Evolutionary conservation across 352 stramenopile genomes (phyloP).

Genomic region (Phytophthora pseudosyringae): DNA sequence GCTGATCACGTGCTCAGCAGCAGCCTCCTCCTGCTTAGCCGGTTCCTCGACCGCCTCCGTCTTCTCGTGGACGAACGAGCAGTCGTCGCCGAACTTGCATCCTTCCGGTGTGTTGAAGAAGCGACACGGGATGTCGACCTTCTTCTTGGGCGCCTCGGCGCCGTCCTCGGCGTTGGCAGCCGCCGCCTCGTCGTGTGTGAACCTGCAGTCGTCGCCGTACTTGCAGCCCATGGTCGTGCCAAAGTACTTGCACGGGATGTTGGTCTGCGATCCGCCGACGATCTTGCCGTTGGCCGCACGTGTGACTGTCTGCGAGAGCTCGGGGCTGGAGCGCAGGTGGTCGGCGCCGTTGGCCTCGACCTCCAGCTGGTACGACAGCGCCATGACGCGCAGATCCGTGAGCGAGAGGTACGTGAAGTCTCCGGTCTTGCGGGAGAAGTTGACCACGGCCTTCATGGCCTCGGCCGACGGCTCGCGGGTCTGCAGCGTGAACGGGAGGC

Average conservation of each 20-base stretch:
- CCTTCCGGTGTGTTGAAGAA: constrained; percentile 80
- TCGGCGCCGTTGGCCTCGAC: constrained; percentile 70
- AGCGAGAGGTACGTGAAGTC: constrained; percentile 88
- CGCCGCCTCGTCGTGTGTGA: constrained; percentile 66
- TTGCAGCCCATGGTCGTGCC: constrained; percentile 81
- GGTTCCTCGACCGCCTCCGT: constrained; percentile 29
- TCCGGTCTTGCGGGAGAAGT: constrained; percentile 87
- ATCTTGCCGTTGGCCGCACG: constrained; percentile 75
- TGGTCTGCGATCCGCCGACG: constrained; percentile 51
- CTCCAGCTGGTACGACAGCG: constrained; percentile 88
- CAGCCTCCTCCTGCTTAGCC: constrained; percentile 20
- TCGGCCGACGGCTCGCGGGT: constrained; percentile 84
- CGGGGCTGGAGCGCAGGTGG: constrained; percentile 77
- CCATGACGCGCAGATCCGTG: constrained; percentile 89
- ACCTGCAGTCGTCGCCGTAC: constrained; percentile 81
- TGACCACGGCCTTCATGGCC: constrained; percentile 78
- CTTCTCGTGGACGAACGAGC: constrained; percentile 74
- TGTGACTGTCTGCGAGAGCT: constrained; percentile 70
- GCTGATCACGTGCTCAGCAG: constrained; percentile 46
- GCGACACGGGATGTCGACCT: constrained; percentile 77
- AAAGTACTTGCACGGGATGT: constrained; percentile 83
- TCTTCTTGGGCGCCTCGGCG: constrained; percentile 42
- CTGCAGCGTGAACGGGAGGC: constrained; percentile 77
- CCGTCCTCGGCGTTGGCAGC: constrained; percentile 17
- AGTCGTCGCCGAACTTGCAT: constrained; percentile 77